Evolutionary conservation across 768 basidiomycete species (phyloP).

Genomic region (Russula emetica): DNA sequence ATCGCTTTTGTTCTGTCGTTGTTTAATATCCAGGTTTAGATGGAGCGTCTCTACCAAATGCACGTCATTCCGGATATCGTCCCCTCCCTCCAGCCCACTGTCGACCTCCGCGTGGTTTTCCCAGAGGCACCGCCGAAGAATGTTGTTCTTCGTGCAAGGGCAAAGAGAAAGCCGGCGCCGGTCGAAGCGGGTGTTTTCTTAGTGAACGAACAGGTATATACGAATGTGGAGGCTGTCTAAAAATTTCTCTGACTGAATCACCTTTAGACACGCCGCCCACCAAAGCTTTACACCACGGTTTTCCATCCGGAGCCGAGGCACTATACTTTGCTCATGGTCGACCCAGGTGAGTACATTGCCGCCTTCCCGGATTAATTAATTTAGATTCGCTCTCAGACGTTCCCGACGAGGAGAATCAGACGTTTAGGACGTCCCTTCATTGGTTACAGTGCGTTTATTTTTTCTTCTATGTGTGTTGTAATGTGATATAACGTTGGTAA

Average conservation of each 20-base stretch:
- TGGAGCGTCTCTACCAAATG: conserved; percentile 93
- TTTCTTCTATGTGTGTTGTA: conserved; percentile 20
- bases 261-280: conserved; percentile 57
- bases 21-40: conserved; percentile 43
- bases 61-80: conserved; percentile 84
- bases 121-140: conserved; percentile 37
- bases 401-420: conserved; percentile 62
- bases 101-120: conserved; percentile 69
- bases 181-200: conserved; percentile 73
- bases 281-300: conserved; percentile 64
- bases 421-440: conserved; percentile 74
- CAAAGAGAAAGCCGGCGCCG: conserved; percentile 35
- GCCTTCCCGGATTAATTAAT: conserved; percentile 3
- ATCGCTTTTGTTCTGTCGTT: not conserved
- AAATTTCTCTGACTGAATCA: not conserved
- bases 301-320: conserved; percentile 77
- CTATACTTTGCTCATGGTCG: conserved; percentile 87
- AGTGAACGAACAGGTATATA: conserved; percentile 58
- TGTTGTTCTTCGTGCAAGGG: conserved; percentile 30
- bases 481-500: conserved; percentile 19
- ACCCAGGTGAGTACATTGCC: conserved; percentile 54
- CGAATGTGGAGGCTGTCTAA: not conserved
- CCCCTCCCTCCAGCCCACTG: conserved; percentile 60
- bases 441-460: conserved; percentile 64
- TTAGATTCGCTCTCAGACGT: conserved; percentile 50